Base-by-base conservation (phyloP, 768 basidiomycete genomes). In the Clathrus columnatus region DNA sequence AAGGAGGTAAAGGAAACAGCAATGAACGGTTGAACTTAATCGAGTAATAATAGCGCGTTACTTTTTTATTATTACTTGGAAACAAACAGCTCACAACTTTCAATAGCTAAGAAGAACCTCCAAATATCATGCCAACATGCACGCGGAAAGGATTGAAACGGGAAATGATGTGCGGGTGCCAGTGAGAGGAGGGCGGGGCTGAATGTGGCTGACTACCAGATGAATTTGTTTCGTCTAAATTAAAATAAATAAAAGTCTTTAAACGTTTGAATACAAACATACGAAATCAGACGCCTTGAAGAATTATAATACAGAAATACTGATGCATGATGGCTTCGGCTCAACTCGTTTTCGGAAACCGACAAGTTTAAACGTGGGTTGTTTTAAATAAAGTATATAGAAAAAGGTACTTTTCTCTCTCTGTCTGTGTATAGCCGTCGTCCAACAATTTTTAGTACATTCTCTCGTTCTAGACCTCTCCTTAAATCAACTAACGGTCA, bases 401-500 rank as follows among this genome's bases (percentile, higher is more conserved):
- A 36, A 36, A 32, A 36, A 36, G 36, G 36, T 36, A 36, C n/a
- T 14, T 36, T n/a, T 14, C n/a, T n/a, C n/a, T n/a, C n/a, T n/a
- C n/a, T n/a, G n/a, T n/a, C n/a, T n/a, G n/a, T n/a, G n/a, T n/a
- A n/a, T n/a, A n/a, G n/a, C n/a, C 36, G 36, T 36, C 36, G 36
- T 36, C 36, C 36, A 36, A 36, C n/a, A n/a, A n/a, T n/a, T 36
- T 36, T 36, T 36, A 36, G n/a, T 36, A 36, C 36, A 36, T 36
- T 36, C 36, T 36, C 36, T 36, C 36, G 36, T 8, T 36, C 36
- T 11, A 36, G 11, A 36, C 11, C 4, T 32, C 30, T n/a, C 36
- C 14, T 8, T n/a, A 56, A 61, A 57, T 57, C 42, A 43, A 59
- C 45, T 51, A 63, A 56, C 65, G 62, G 64, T 60, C 30, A 28